Conservation (phyloP, 208 protist species). For the Acanthamoeba culbertsoni region DNA sequence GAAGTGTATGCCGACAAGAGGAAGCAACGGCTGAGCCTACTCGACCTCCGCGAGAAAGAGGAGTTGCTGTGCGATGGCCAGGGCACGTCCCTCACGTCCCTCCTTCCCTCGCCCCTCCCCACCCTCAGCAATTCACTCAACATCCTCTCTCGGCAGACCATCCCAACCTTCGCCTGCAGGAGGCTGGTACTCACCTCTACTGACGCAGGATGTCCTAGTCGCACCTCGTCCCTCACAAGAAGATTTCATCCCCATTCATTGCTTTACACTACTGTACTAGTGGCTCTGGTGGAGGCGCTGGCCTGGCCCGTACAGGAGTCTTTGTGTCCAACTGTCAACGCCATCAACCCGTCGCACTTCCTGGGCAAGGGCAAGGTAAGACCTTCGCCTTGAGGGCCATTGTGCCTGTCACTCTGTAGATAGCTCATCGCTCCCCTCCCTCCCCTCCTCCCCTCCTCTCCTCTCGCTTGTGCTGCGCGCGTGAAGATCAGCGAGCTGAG, state of each 20-base stretch:
- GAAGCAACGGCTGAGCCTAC: background rate
- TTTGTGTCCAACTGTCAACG: background rate
- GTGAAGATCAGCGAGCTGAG: background rate
- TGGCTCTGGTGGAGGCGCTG: conserved; percentile 20
- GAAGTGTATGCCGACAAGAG: background rate
- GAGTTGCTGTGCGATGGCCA: background rate
- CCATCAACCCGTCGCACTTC: conserved; percentile 30
- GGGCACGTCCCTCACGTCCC: background rate
- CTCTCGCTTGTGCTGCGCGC: background rate
- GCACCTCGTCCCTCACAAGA: background rate
- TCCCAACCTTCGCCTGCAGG: conserved; percentile 1
- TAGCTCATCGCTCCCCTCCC: background rate
- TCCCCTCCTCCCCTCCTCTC: background rate
- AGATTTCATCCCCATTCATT: background rate
- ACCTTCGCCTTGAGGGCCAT: background rate
- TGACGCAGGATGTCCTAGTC: background rate
- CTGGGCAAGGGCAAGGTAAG: conserved; percentile 51
- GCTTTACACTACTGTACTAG: background rate
- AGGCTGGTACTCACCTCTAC: background rate
- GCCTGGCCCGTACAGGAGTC: conserved; percentile 1
- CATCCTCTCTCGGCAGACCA: background rate
- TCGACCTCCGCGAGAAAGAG: background rate
- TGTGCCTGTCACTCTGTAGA: background rate
- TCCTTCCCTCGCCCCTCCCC: background rate
- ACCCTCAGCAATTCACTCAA: background rate